A percentile compares a stretch with the other conserved stretches of the same genome.
These are phyloP conservation scores for Pittosporum tobira DNA, from an alignment of 129 eudicot genomes.

Conservation along the genomic window DNA sequence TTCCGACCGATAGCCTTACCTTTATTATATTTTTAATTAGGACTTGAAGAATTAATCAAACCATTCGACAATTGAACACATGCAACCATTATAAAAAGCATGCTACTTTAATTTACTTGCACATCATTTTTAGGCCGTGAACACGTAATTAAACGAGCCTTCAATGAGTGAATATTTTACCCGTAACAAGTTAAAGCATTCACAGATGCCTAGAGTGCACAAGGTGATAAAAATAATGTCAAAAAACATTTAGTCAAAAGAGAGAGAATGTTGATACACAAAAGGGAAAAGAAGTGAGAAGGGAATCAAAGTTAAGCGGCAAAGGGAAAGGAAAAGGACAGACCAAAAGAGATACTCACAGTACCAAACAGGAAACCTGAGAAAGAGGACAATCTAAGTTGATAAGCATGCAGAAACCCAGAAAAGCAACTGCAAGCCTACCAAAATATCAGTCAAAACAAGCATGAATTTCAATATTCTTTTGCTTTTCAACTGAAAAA, in stretches of 20 bases:
- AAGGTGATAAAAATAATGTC: not conserved
- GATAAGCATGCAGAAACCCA: not conserved
- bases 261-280: not conserved
- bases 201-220: not conserved
- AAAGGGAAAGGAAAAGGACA: conserved; percentile 5
- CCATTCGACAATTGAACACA: no score
- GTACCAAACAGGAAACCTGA: not conserved
- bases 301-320: not conserved
- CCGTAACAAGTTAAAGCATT: no score
- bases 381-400: not conserved
- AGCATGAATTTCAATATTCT: conserved; percentile 6
- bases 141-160: no score
- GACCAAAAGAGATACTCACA: not conserved
- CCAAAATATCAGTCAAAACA: conserved; percentile 8
- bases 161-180: no score
- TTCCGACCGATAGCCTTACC: no score
- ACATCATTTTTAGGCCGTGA: no score
- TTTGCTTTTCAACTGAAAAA: not conserved
- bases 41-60: no score
- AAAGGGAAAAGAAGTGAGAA: not conserved
- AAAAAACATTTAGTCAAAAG: not conserved
- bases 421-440: not conserved
- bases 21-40: no score
- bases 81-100: no score
- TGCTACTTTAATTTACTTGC: no score